A percentile compares a stretch with the other conserved stretches of the same genome.
Conservation (phyloP, 306 rosid species). For the Arachis hypogaea region DNA sequence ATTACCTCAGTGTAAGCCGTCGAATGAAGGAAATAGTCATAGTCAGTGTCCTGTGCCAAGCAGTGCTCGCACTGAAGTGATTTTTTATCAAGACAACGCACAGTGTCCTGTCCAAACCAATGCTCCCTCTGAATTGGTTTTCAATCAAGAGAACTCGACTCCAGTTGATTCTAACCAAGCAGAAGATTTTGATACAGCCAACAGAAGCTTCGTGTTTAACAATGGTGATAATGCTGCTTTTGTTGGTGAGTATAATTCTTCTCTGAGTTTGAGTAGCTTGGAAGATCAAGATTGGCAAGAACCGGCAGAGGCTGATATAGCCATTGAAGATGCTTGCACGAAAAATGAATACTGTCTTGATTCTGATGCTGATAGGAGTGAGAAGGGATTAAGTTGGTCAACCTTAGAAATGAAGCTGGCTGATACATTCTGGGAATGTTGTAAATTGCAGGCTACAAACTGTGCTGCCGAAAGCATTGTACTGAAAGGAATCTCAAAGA, state of each 20-base stretch:
- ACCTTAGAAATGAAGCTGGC: constrained; percentile 42
- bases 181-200: constrained; percentile 21
- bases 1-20: constrained; percentile 65
- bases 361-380: constrained; percentile 42
- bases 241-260: constrained; percentile 38
- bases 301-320: constrained; percentile 43
- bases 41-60: constrained; percentile 41
- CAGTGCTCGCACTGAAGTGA: constrained; percentile 33
- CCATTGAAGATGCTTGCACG: constrained; percentile 38
- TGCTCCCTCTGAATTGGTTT: constrained; percentile 35
- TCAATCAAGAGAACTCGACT: constrained; percentile 40
- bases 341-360: constrained; percentile 39
- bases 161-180: constrained; percentile 28
- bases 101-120: constrained; percentile 42
- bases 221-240: constrained; percentile 22
- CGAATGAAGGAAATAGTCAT: constrained; percentile 42
- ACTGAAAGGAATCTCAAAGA: constrained; percentile 39
- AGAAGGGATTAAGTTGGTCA: constrained; percentile 43
- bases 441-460: constrained; percentile 39
- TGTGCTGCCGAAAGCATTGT: constrained; percentile 27
- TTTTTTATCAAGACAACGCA: constrained; percentile 42
- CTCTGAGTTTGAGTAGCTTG: constrained; percentile 49
- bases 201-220: constrained; percentile 30
- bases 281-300: constrained; percentile 48
- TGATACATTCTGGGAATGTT: constrained; percentile 42